Evolutionary conservation across 441 rosid genomes (phyloP).

Genomic region (Adansonia gregorii): DNA sequence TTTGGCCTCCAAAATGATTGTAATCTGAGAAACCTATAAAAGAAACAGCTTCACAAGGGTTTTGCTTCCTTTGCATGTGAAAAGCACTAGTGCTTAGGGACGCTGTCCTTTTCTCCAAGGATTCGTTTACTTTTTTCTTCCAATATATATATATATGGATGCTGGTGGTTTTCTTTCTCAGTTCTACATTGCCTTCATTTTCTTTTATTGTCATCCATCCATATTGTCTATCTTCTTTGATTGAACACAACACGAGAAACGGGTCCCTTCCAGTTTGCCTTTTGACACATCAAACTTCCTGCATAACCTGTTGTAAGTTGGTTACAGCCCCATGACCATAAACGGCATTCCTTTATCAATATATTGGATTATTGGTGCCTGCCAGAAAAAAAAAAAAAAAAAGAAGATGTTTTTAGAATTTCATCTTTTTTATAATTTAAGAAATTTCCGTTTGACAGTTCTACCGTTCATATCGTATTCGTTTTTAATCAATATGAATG

Average conservation of each 20-base stretch:
- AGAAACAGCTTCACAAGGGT: constrained; percentile 26
- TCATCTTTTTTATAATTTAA: neutral
- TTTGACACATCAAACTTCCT: neutral
- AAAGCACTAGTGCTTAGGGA: constrained; percentile 17
- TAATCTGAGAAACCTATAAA: constrained; percentile 22
- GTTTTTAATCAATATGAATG: neutral
- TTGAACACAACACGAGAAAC: neutral
- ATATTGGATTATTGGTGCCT: neutral
- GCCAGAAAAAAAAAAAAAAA: no score
- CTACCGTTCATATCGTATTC: neutral
- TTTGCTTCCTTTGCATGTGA: constrained; percentile 37
- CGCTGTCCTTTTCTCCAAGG: constrained; percentile 4
- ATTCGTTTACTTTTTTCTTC: constrained; percentile 2
- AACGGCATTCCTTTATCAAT: neutral
- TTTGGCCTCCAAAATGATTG: constrained; percentile 17
- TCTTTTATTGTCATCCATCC: constrained; percentile 3
- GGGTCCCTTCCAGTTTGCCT: neutral
- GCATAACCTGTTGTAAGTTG: neutral
- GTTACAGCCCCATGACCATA: neutral
- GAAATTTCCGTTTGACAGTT: neutral
- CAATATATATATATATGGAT: no score
- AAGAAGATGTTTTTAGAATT: neutral
- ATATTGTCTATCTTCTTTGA: neutral
- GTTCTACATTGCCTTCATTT: neutral
- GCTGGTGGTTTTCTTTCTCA: neutral